Evolutionary conservation across 2,329 filamentous ascomycete genomes (phyloP).

Genomic region (Tympanopsis confertula): DNA sequence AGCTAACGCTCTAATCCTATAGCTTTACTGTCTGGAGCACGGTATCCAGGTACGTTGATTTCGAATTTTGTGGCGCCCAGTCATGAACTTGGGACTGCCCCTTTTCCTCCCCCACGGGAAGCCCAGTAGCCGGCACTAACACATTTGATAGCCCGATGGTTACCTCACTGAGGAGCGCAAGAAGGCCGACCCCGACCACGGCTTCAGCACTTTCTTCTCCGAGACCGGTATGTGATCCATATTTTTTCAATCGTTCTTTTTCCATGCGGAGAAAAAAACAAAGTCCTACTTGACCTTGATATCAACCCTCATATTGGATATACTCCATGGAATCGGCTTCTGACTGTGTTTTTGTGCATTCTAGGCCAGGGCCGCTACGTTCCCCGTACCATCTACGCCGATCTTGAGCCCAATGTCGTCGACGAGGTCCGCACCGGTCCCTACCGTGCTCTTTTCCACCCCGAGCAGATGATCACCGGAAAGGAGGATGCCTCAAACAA

Average conservation of each 20-base stretch:
- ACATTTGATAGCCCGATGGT: slow-evolving; percentile 46
- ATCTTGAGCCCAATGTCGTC: slow-evolving; percentile 64
- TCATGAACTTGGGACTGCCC: too few species aligned
- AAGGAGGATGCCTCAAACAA: slow-evolving; percentile 70
- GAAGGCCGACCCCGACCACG: slow-evolving; percentile 51
- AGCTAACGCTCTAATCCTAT: slow-evolving; percentile 17
- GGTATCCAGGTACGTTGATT: slow-evolving; percentile 48
- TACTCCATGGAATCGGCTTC: slow-evolving; percentile 5
- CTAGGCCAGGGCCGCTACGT: slow-evolving; percentile 62
- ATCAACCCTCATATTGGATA: too few species aligned
- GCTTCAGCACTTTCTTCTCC: slow-evolving; percentile 66
- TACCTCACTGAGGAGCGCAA: slow-evolving; percentile 63
- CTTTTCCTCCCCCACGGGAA: too few species aligned
- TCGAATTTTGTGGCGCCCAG: too few species aligned
- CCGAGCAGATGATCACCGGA: slow-evolving; percentile 64
- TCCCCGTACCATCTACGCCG: slow-evolving; percentile 61
- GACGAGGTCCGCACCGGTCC: slow-evolving; percentile 62
- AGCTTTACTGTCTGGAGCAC: slow-evolving; percentile 67
- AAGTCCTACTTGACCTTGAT: too few species aligned
- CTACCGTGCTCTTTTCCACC: slow-evolving; percentile 61
- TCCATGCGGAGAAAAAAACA: neutral
- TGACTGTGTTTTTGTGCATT: too few species aligned
- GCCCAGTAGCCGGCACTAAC: too few species aligned
- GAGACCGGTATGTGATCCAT: slow-evolving; percentile 47
- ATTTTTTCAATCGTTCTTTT: neutral